phyloP scores from a whole-genome alignment of 371 early-diverging fungal genomes.

The Rhizopus arrhizus region DNA sequence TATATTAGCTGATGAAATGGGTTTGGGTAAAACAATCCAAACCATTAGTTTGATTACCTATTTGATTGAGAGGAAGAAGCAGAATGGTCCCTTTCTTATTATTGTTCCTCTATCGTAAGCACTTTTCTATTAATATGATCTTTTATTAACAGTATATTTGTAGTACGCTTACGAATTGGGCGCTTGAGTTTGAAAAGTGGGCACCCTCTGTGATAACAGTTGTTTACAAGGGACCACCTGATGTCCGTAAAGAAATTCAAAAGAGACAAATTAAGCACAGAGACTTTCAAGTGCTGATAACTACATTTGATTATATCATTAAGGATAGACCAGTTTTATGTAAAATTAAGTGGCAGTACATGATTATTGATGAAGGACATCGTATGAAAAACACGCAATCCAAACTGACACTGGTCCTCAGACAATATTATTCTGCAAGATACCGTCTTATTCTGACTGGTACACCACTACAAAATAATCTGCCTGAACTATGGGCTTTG shows the following conservation, averaged over 20 bases:
- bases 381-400: slow-evolving; percentile 96
- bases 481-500: slow-evolving; percentile 98
- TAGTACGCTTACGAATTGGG: slow-evolving; percentile 95
- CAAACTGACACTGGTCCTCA: slow-evolving; percentile 82
- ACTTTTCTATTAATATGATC: no score
- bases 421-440: slow-evolving; percentile 80
- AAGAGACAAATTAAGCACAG: slow-evolving; percentile 68
- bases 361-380: slow-evolving; percentile 99
- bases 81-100: slow-evolving; percentile 92
- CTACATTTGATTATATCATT: slow-evolving; percentile 98
- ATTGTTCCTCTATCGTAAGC: slow-evolving; percentile 92
- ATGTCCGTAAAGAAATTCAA: slow-evolving; percentile 72
- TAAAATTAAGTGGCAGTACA: slow-evolving; percentile 92
- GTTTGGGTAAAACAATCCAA: slow-evolving; percentile 97
- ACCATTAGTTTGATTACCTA: slow-evolving; percentile 96
- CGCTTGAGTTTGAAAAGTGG: slow-evolving; percentile 97
- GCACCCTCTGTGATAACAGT: slow-evolving; percentile 89
- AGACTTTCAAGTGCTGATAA: slow-evolving; percentile 93
- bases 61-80: slow-evolving; percentile 89
- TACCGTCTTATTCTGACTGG: slow-evolving; percentile 98
- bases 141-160: not conserved
- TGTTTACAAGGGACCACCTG: slow-evolving; percentile 88
- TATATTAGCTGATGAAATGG: slow-evolving; percentile 99
- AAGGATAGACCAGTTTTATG: slow-evolving; percentile 83
- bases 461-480: slow-evolving; percentile 99